Base-by-base conservation (phyloP, 2,329 filamentous ascomycete species). In the Colletotrichum godetiae region DNA sequence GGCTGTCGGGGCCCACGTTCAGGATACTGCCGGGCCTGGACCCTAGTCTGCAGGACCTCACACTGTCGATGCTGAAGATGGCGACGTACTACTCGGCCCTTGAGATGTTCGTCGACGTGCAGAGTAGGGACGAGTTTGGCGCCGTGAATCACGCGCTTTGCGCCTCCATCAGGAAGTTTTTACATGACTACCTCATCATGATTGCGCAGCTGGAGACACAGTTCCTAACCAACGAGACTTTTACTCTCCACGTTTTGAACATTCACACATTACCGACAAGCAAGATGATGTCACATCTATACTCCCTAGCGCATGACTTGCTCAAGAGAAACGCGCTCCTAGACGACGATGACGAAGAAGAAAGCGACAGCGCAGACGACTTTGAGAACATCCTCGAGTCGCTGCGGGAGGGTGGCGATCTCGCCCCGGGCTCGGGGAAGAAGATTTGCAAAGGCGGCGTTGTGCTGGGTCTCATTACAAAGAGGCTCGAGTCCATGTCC, bases 361-460 rank as follows among this genome's bases (percentile, higher is more conserved):
- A 92, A 1, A 90, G 92, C 74, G 92, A 94, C 75, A 93, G 94
- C 75, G 92, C 88, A 37, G 93, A 97, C 77, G 94, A 98, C 80
- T 93, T 97, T 74, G 96, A 98, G 76, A 95, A 97, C 77, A 97
- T 99, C 73, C 87, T 99, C 24, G 95, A 98, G 82, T 95, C 94
- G 58, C 85, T 99, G 46, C 91, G 93, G 76, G 95, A 98, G 79
- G 95, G 95, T 12, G 95, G 94, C 19, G 95, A 97, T 76, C 86
- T 97, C 33, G 88, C 92, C 15, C 92, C 93, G 0, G 93, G 93
- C 4, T 91, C 93, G 0, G 92, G 91, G 57, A 97, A 97, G 83
- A 98, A 95, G 81, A 92, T 97, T 37, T 98, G 94, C 86, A 98
- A 98, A 85, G 97, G 97, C n/a, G 97, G 97, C 2, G 94, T 95